Percentiles rank a stretch among this genome's conserved stretches.
Conservation (phyloP, 169 alveolate genomes). For the Plasmodium reichenowi region DNA sequence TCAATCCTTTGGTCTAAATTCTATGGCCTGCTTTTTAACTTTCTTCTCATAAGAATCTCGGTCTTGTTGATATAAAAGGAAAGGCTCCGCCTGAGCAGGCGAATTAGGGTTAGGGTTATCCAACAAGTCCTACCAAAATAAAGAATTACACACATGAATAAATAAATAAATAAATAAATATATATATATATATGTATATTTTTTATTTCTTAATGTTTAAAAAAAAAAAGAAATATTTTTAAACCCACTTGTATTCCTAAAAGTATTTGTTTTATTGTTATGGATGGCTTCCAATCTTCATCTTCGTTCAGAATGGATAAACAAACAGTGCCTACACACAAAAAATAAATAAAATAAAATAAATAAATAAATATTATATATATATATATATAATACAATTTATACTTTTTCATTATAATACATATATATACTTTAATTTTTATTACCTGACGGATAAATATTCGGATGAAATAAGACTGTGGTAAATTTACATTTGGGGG, state of each 20-base stretch:
- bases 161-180: background rate
- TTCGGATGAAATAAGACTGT: conserved; percentile 99
- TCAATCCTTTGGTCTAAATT: conserved; percentile 81
- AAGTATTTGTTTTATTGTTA: conserved; percentile 96
- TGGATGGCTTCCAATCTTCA: conserved; percentile 99
- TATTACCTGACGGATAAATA: conserved; percentile 96
- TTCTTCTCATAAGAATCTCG: conserved; percentile 91
- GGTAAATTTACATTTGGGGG: conserved; percentile 99
- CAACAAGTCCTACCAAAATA: conserved; percentile 91
- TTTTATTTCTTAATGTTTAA: background rate
- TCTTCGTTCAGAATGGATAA: conserved; percentile 98
- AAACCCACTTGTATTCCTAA: conserved; percentile 95
- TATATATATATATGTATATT: background rate
- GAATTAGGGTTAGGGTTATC: conserved; percentile 97
- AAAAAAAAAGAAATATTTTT: background rate
- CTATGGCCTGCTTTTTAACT: conserved; percentile 86
- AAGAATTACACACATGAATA: background rate
- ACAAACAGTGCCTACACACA: conserved; percentile 92
- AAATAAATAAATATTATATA: background rate
- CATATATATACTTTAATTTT: background rate
- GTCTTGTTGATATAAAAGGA: conserved; percentile 92
- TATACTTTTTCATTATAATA: background rate
- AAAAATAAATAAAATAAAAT: background rate
- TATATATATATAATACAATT: background rate
- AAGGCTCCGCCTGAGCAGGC: conserved; percentile 99